Evolutionary conservation across 2,329 filamentous ascomycete species (phyloP).

Genomic region (Celoporthe dispersa): DNA sequence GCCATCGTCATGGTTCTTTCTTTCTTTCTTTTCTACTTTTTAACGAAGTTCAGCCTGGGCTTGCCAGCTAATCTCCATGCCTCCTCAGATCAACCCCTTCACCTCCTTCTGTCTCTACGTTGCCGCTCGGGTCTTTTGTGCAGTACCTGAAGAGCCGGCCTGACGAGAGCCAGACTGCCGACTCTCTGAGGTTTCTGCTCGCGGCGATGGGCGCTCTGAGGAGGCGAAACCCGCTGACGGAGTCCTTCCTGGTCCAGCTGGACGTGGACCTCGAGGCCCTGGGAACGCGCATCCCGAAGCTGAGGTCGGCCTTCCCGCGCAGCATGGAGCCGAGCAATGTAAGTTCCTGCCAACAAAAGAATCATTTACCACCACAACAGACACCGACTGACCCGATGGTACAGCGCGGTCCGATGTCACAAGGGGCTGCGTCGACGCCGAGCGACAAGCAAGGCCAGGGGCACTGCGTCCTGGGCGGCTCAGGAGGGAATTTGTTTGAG

Average conservation of each 20-base stretch:
- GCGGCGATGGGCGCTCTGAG: constrained; percentile 90
- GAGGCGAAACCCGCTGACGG: constrained; percentile 84
- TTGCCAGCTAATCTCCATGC: not conserved
- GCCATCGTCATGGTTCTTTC: constrained; percentile 37
- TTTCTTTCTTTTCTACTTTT: no score
- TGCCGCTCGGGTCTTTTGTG: constrained; percentile 92
- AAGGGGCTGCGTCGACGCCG: constrained; percentile 12
- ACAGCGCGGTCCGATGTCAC: constrained; percentile 8
- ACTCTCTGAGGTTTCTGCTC: constrained; percentile 88
- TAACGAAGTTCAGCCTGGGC: no score
- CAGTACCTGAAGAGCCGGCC: constrained; percentile 96
- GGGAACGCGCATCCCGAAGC: constrained; percentile 63
- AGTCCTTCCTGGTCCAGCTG: constrained; percentile 91
- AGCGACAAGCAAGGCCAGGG: constrained; percentile 23
- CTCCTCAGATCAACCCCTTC: constrained; percentile 84
- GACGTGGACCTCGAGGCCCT: constrained; percentile 87
- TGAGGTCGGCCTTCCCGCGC: constrained; percentile 59
- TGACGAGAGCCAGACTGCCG: constrained; percentile 76
- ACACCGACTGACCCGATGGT: not conserved
- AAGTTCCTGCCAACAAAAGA: constrained; percentile 37
- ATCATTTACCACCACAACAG: not conserved
- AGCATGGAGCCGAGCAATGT: constrained; percentile 52
- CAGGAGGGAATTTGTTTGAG: constrained; percentile 48
- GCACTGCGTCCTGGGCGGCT: constrained; percentile 48
- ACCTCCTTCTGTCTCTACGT: constrained; percentile 96